Evolutionary conservation across 139 green algal genomes (phyloP).

Genomic region (Choricystis sp.): DNA sequence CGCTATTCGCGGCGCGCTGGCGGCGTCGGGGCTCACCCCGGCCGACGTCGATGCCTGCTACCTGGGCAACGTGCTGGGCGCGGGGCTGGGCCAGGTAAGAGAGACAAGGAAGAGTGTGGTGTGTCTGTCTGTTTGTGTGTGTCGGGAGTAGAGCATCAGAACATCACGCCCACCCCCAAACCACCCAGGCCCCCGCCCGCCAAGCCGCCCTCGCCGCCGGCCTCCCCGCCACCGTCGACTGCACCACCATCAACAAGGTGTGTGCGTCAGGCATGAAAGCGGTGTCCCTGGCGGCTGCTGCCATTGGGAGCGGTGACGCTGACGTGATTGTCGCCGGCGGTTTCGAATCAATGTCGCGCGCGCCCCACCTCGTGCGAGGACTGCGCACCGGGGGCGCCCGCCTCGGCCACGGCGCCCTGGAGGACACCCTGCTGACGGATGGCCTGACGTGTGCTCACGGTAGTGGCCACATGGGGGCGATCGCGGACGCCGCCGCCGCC

Average conservation of each 20-base stretch:
- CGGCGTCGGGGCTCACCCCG: slow-evolving; percentile 25
- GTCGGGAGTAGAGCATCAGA: too few species aligned
- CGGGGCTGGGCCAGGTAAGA: slow-evolving; percentile 59
- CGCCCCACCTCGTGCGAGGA: slow-evolving; percentile 60
- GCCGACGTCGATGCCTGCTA: slow-evolving; percentile 53
- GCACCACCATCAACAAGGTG: slow-evolving; percentile 85
- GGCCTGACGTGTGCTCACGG: slow-evolving; percentile 64
- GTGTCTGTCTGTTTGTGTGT: too few species aligned
- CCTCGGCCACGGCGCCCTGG: slow-evolving; percentile 34
- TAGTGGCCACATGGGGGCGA: slow-evolving; percentile 73
- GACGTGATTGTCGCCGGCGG: slow-evolving; percentile 69
- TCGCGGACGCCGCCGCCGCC: slow-evolving; percentile 13
- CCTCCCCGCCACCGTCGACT: slow-evolving; percentile 41
- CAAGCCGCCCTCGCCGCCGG: slow-evolving; percentile 65
- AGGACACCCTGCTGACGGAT: slow-evolving; percentile 36
- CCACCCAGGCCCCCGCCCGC: slow-evolving; percentile 55
- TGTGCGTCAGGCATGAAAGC: slow-evolving; percentile 76
- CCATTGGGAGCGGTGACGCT: slow-evolving; percentile 40
- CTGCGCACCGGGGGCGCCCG: slow-evolving; percentile 27
- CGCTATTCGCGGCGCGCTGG: slow-evolving; percentile 61
- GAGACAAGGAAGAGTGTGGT: too few species aligned
- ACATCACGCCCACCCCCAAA: background rate
- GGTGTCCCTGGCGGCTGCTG: slow-evolving; percentile 59
- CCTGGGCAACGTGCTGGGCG: slow-evolving; percentile 73
- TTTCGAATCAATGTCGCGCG: slow-evolving; percentile 86